Conservation (phyloP, 345 rosid genomes). For the Ailanthus altissimus region DNA sequence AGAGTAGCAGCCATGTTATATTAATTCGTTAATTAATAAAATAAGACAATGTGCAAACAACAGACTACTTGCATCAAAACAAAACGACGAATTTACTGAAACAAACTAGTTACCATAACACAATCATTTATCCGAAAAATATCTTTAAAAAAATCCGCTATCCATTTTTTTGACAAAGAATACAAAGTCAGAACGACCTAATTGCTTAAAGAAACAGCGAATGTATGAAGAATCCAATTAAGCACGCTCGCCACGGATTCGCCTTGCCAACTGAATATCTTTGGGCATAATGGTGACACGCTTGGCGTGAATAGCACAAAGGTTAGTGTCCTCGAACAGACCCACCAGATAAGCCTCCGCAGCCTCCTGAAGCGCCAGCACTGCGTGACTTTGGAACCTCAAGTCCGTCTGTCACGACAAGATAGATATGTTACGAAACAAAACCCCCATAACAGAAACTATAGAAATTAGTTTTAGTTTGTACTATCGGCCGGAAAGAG, state of each 20-base stretch:
- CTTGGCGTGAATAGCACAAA: slow-evolving; percentile 69
- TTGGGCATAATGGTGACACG: slow-evolving; percentile 77
- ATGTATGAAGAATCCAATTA: slow-evolving; percentile 9
- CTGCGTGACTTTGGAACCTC: slow-evolving; percentile 81
- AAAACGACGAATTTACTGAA: not conserved
- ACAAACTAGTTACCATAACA: not conserved
- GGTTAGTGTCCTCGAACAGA: slow-evolving; percentile 68
- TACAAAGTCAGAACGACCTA: not conserved
- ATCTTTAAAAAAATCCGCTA: not conserved
- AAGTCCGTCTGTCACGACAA: slow-evolving; percentile 44
- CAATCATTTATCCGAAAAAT: not conserved
- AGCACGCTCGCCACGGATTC: slow-evolving; percentile 79
- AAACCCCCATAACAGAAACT: not conserved
- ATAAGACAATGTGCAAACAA: not conserved
- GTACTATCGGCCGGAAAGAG: not conserved
- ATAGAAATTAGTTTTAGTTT: too few species aligned
- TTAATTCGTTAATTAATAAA: not conserved
- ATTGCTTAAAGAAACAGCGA: not conserved
- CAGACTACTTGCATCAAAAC: not conserved
- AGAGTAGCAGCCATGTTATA: too few species aligned
- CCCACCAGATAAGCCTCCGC: slow-evolving; percentile 77
- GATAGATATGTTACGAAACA: too few species aligned
- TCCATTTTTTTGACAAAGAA: not conserved
- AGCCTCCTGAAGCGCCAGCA: slow-evolving; percentile 71
- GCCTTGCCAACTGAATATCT: slow-evolving; percentile 62